phyloP scores from a whole-genome alignment of 345 rosid species.

The Camelina neglecta region DNA sequence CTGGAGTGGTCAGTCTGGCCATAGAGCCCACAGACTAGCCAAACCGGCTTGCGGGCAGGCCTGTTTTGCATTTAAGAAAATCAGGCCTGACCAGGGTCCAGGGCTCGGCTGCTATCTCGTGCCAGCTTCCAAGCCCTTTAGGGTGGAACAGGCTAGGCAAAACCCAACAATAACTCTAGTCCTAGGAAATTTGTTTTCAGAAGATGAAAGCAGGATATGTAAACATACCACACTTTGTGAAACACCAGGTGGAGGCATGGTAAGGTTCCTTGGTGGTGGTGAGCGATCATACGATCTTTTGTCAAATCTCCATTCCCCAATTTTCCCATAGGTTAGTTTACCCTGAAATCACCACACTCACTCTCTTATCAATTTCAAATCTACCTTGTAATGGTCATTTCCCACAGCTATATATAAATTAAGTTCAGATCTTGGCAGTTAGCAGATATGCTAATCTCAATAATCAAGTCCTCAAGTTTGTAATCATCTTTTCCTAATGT shows the following conservation, averaged over 20 bases:
- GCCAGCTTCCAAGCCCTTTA: not conserved
- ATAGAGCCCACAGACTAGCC: not conserved
- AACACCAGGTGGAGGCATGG: slow-evolving; percentile 95
- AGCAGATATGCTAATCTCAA: slow-evolving; percentile 1
- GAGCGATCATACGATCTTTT: slow-evolving; percentile 71
- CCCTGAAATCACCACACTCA: slow-evolving; percentile 53
- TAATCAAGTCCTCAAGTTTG: not conserved
- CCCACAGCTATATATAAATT: no score
- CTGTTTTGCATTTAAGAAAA: not conserved
- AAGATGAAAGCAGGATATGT: slow-evolving; percentile 17
- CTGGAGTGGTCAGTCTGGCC: not conserved
- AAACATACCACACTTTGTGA: slow-evolving; percentile 91
- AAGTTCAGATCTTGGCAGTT: no score
- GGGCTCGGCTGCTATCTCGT: not conserved
- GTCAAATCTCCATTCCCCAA: slow-evolving; percentile 97
- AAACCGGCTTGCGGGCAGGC: not conserved
- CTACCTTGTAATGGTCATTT: not conserved
- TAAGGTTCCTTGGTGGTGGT: slow-evolving; percentile 82
- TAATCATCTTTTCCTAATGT: not conserved
- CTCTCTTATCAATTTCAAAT: not conserved
- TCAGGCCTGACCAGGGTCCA: not conserved
- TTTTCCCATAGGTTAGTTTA: slow-evolving; percentile 79
- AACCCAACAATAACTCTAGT: not conserved
- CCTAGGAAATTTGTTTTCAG: not conserved
- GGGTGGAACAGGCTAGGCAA: not conserved